Evolutionary conservation across 2,329 filamentous ascomycete species (phyloP).

Genomic region (Simplicillium aogashimaense): DNA sequence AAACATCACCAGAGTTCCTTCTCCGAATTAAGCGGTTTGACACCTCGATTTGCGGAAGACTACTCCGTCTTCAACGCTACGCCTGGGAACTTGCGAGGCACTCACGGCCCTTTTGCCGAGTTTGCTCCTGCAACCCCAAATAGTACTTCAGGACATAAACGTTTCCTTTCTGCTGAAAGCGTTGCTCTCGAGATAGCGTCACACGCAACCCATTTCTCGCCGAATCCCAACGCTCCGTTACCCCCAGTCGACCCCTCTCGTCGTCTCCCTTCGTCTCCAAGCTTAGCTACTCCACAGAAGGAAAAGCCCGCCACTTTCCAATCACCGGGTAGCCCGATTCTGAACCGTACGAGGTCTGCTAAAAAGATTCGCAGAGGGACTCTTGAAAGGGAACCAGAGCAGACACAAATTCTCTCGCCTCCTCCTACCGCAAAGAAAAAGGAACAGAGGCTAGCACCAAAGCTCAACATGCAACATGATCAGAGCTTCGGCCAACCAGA

Average conservation of each 20-base stretch:
- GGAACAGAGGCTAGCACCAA: constrained; percentile 43
- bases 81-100: constrained; percentile 44
- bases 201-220: constrained; percentile 53
- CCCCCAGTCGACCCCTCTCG: constrained; percentile 51
- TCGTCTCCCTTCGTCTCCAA: constrained; percentile 49
- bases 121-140: constrained; percentile 28
- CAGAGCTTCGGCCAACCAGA: constrained; percentile 42
- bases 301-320: constrained; percentile 18
- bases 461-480: constrained; percentile 49
- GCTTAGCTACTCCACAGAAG: constrained; percentile 23
- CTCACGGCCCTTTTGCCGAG: constrained; percentile 34
- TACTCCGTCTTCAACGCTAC: constrained; percentile 58
- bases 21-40: constrained; percentile 43
- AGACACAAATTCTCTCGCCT: constrained; percentile 46
- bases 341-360: constrained; percentile 16
- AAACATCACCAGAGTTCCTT: constrained; percentile 35
- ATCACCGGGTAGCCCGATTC: constrained; percentile 16
- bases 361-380: constrained; percentile 37
- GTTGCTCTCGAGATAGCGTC: constrained; percentile 42
- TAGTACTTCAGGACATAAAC: constrained; percentile 30
- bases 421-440: constrained; percentile 48
- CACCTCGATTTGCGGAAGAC: constrained; percentile 53
- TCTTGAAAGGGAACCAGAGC: constrained; percentile 23
- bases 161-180: constrained; percentile 39
- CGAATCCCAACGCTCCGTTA: constrained; percentile 40